Evolutionary conservation across 2,329 filamentous ascomycete genomes (phyloP), one percentile per base, ranked within the genome.

Genomic region (Aspergillus sp.): DNA sequence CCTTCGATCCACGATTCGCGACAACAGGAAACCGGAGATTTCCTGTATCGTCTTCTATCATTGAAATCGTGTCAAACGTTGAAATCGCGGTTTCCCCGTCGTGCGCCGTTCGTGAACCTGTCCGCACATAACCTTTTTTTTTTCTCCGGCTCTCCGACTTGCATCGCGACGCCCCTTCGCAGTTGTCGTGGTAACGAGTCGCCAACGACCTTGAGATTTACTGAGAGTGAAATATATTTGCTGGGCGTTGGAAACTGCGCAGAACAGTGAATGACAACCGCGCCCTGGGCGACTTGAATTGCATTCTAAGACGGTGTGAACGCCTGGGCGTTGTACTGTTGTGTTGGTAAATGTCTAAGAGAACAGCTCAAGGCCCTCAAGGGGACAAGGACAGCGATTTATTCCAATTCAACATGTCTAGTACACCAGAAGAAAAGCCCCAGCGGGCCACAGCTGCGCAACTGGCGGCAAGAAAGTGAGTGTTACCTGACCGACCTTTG

Each of bases 381-480:
- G 68, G 72, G 55, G 64, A 64, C 23, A 76, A 73, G 55, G 73
- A 73, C 15, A 58, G 60, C 14, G 23, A 65, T 47, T 51, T 70
- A 31, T 64, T 70, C 55, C 64, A 66, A 23, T 72, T 72, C 58
- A 70, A 70, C 12, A 75, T 76, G 73, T 71, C 73, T 50, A 73
- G 73, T 33, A 75, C 74, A 54, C 72, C 73, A 27, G 75, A 74
- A 47, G 80, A 82, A 2, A 73, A 75, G 63, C 77, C 78, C 25
- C 75, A 78, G 64, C 77, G 76, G 70, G 82, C 82, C 35, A 84
- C 81, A 27, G 81, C 82, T 40, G 81, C 82, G 40, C 82, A 84
- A 70, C 51, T 84, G 71, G 82, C 82, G 33, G 73, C 70, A 59
- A 78, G 82, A 73, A 84, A 79, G 82, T 84, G 75, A 78, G 82